Base-by-base conservation (phyloP, 1,139 yeast genomes). In the Yarrowia galli region DNA sequence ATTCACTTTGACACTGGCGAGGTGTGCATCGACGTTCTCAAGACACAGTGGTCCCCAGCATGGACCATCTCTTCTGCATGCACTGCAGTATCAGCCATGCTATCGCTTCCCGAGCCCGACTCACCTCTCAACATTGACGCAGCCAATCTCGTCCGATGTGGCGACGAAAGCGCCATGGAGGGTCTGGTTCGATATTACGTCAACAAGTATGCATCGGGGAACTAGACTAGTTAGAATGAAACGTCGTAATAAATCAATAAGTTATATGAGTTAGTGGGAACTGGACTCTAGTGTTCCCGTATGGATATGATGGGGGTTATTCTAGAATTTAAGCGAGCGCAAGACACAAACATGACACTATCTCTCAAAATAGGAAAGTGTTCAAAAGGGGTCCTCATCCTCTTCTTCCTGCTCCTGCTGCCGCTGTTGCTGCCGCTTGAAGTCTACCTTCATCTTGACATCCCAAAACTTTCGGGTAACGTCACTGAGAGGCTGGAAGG, bases 41-140 rank as follows among this genome's bases (percentile, higher is more conserved):
- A 87, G 72, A 76, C 75, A 48, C 84, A 84, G 70, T 92, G 97
- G 97, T 85, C 95, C 0, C 97, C 97, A 0, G 96, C 96, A 1
- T 92, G 97, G 96, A 87, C 90, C 53, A 76, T 92, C 54, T 81
- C 87, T 67, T 83, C 89, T 68, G 83, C 91, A n/a, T 81, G 91
- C 63, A 83, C 86, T 38, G 97, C 97, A 0, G 85, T 92, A 1
- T 79, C 89, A 68, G 83, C 87, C 75, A 82, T 92, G 71, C 78
- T 92, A 25, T 86, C 84, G 68, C 87, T 87, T 68, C 97, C 97
- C 0, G 97, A 89, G 75, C 95, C 96, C 0, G 89, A 89, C 72
- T 87, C 93, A 46, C 98, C 98, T 0, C 79, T 92, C 64, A 91
- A 92, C 74, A 83, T 92, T 35, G 98, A 92, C 75, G 85, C 91